phyloP scores from a whole-genome alignment of 2,329 filamentous ascomycete species.

The Aspergillus quadrilineatus region DNA sequence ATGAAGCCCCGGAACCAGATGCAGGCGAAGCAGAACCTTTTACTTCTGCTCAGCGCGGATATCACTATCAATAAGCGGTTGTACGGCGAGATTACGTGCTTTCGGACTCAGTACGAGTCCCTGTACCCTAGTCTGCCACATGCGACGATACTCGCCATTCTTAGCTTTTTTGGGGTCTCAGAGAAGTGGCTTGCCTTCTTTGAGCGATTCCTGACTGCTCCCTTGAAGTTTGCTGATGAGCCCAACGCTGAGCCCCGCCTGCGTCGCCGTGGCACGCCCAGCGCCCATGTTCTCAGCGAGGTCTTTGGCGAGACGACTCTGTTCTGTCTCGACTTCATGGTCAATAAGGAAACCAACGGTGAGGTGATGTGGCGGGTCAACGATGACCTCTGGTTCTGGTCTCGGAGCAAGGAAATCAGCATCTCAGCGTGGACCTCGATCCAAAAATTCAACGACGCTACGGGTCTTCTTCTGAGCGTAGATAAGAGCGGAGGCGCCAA shows the following conservation, averaged over 20 bases:
- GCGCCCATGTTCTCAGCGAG: slow-evolving; percentile 14
- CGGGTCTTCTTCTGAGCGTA: slow-evolving; percentile 7
- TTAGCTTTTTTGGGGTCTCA: slow-evolving; percentile 13
- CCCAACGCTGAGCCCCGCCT: slow-evolving; percentile 1
- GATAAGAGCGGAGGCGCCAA: slow-evolving; percentile 6
- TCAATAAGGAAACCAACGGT: slow-evolving; percentile 13
- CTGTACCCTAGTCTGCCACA: slow-evolving; percentile 12
- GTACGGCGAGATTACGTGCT: slow-evolving; percentile 15
- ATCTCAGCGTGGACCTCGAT: slow-evolving; percentile 11
- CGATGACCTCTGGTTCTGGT: slow-evolving; percentile 20
- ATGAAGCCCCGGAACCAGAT: slow-evolving; percentile 3
- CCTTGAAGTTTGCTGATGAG: slow-evolving; percentile 14
- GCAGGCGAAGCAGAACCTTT: slow-evolving; percentile 15
- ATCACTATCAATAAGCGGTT: slow-evolving; percentile 11
- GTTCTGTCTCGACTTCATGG: slow-evolving; percentile 16
- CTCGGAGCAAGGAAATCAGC: slow-evolving; percentile 5
- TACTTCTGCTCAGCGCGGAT: slow-evolving; percentile 13
- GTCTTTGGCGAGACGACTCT: slow-evolving; percentile 15
- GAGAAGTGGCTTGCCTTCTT: slow-evolving; percentile 15
- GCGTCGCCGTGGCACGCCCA: slow-evolving; percentile 13
- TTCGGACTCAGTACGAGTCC: slow-evolving; percentile 13
- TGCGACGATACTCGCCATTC: slow-evolving; percentile 6
- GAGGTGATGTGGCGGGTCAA: slow-evolving; percentile 16
- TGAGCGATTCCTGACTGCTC: slow-evolving; percentile 10
- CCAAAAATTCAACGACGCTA: slow-evolving; percentile 8